Percentiles rank a stretch among this genome's conserved stretches.
phyloP scores from a whole-genome alignment of 2,329 filamentous ascomycete species.

The Paecilomyces formosus region DNA sequence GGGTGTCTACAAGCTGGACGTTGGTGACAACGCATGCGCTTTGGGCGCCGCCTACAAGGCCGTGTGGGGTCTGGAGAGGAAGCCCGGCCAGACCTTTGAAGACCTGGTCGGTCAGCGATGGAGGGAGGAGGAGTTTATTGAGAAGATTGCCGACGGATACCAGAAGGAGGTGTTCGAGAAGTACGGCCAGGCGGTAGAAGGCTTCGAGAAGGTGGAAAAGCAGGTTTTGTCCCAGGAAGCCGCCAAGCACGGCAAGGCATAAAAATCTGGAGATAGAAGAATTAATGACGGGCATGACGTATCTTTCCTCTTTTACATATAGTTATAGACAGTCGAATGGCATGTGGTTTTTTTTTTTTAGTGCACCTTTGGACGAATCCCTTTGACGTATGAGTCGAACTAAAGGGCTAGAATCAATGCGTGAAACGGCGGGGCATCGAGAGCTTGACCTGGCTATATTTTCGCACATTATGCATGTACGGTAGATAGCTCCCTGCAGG shows the following conservation, averaged over 20 bases:
- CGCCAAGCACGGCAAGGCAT: not conserved
- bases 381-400: not conserved
- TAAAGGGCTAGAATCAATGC: not conserved
- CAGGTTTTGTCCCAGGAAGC: conserved; percentile 47
- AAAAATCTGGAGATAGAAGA: not conserved
- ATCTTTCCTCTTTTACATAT: not conserved
- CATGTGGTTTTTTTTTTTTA: not conserved
- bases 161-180: conserved; percentile 62
- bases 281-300: not conserved
- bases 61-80: conserved; percentile 77
- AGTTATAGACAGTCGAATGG: not conserved
- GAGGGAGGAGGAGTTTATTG: conserved; percentile 75
- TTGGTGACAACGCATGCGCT: conserved; percentile 91
- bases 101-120: conserved; percentile 76
- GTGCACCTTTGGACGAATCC: not conserved
- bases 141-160: conserved; percentile 78
- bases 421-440: not conserved
- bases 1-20: conserved; percentile 87
- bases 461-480: not conserved
- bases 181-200: conserved; percentile 70
- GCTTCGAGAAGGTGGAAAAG: conserved; percentile 70
- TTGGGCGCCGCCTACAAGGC: conserved; percentile 93
- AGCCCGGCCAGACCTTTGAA: conserved; percentile 68
- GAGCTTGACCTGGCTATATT: not conserved
- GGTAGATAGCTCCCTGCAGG: not conserved